phyloP scores from a whole-genome alignment of 2,329 filamentous ascomycete species.

The Fusarium mundagurra region DNA sequence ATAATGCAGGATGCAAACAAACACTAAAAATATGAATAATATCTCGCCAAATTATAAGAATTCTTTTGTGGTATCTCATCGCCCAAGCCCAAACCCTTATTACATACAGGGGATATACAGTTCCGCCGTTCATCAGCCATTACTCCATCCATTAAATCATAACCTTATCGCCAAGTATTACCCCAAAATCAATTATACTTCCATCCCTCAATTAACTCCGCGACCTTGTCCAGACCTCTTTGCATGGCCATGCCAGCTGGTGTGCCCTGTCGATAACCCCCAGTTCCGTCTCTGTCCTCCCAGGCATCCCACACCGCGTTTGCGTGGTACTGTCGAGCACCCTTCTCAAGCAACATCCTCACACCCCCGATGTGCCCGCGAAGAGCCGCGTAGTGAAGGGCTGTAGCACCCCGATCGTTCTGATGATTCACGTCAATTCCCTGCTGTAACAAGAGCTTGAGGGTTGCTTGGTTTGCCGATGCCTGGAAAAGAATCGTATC shows the following conservation, averaged over 20 bases:
- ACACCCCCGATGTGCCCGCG: conserved; percentile 40
- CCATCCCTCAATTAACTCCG: conserved; percentile 43
- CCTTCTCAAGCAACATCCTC: conserved; percentile 38
- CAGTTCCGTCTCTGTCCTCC: conserved; percentile 41
- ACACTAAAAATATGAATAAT: neutral
- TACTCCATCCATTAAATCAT: conserved; percentile 11
- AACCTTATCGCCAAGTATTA: conserved; percentile 12
- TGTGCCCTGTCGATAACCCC: conserved; percentile 41
- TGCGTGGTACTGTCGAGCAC: conserved; percentile 41
- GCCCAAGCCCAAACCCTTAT: conserved; percentile 1
- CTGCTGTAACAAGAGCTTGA: conserved; percentile 40
- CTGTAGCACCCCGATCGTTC: conserved; percentile 43
- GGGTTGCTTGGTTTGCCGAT: conserved; percentile 40
- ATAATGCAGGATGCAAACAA: neutral
- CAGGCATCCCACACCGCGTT: conserved; percentile 43
- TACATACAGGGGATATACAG: conserved; percentile 18
- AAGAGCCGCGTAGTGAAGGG: conserved; percentile 42
- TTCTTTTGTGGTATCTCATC: conserved; percentile 37
- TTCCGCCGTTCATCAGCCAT: conserved; percentile 19
- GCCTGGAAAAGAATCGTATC: conserved; percentile 43
- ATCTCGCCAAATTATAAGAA: conserved; percentile 9
- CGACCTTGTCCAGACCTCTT: conserved; percentile 40
- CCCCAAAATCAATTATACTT: conserved; percentile 35
- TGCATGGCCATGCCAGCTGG: conserved; percentile 44
- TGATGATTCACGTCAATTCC: conserved; percentile 42